Base-by-base conservation (phyloP, 2,329 filamentous ascomycete genomes). In the Clonostachys sp. region DNA sequence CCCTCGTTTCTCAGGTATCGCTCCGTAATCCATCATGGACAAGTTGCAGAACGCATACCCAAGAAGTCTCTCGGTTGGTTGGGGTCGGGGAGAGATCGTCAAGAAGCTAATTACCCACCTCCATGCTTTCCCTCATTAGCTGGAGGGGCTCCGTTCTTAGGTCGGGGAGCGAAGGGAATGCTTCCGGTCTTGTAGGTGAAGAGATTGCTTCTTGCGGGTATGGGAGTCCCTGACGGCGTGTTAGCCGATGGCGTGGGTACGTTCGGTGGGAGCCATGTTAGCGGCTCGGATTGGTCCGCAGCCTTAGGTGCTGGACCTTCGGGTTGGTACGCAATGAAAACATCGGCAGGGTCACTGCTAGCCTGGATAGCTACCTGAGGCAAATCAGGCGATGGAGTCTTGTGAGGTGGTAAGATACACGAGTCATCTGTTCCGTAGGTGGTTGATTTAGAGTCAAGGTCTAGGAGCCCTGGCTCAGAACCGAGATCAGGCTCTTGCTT, bases 251-350 rank as follows among this genome's bases (percentile, higher is more conserved):
- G 62, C n/a, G 64, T 65, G 1, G 62, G 51, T 6, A 61, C 64
- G 48, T 76, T 78, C 5, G 77, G 74, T 13, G 75, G 73, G 20
- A 80, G 63, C 77, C 77, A 81, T 45, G 69, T 70, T 45, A 80
- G 61, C 5, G 68, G 61, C 50, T 72, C 69, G 33, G 65, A 59
- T 34, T 62, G 63, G 14, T 72, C 51, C 1, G 69, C 45, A 1
- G 77, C 67, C 0, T 40, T 41, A 9, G 50, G 50, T 16, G 63
- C 50, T 2, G 76, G 73, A 1, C 78, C 79, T n/a, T 78, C 71
- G 0, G 79, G 77, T 49, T 81, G 74, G 51, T 81, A 81, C 0
- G 70, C 69, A 20, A 82, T 65, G 50, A 82, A 82, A 18, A 74
- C 56, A 45, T 75, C 70, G 3, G 52, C 44, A 4, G 47, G 41